A percentile compares a stretch with the other conserved stretches of the same genome.
These are phyloP conservation scores for Scorias spongiosa DNA, from an alignment of 2,329 filamentous ascomycete genomes.

Conservation along the genomic window DNA sequence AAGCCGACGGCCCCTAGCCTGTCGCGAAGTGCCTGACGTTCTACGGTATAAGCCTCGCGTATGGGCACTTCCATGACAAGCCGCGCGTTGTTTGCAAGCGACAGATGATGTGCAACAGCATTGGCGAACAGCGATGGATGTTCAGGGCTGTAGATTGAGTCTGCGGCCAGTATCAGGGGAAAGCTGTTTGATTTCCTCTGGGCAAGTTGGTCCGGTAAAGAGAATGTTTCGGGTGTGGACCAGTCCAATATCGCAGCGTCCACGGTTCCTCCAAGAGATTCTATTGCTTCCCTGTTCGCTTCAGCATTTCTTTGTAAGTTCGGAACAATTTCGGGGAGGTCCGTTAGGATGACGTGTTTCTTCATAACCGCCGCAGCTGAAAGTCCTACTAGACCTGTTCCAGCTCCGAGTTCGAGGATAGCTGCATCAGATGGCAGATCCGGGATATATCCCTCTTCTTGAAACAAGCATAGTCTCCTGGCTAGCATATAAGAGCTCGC, in stretches of 20 bases:
- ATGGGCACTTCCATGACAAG: conserved; percentile 70
- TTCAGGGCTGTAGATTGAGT: conserved; percentile 72
- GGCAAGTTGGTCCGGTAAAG: neutral
- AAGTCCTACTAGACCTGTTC: conserved; percentile 80
- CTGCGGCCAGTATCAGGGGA: conserved; percentile 61
- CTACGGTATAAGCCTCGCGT: conserved; percentile 51
- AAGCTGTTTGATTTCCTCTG: conserved; percentile 18
- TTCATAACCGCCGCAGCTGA: conserved; percentile 62
- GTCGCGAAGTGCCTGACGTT: conserved; percentile 47
- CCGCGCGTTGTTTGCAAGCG: conserved; percentile 39
- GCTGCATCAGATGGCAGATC: conserved; percentile 5
- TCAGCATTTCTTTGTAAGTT: conserved; percentile 65
- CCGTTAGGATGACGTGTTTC: conserved; percentile 57
- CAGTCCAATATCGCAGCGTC: conserved; percentile 59
- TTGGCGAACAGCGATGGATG: conserved; percentile 62
- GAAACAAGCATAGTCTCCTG: conserved; percentile 42
- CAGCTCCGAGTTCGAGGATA: conserved; percentile 69
- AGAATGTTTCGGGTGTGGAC: conserved; percentile 37
- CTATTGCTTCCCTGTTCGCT: conserved; percentile 44
- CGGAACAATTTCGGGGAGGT: conserved; percentile 66
- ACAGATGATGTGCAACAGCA: conserved; percentile 55
- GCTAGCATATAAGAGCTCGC: conserved; percentile 78
- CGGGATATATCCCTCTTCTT: conserved; percentile 5
- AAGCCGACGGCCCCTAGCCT: conserved; percentile 42
- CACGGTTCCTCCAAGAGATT: conserved; percentile 39